Percentiles rank a stretch among this genome's conserved stretches.
Evolutionary conservation across 495 filamentous ascomycete genomes (phyloP).

Genomic region (Talaromyces thailandensis): DNA sequence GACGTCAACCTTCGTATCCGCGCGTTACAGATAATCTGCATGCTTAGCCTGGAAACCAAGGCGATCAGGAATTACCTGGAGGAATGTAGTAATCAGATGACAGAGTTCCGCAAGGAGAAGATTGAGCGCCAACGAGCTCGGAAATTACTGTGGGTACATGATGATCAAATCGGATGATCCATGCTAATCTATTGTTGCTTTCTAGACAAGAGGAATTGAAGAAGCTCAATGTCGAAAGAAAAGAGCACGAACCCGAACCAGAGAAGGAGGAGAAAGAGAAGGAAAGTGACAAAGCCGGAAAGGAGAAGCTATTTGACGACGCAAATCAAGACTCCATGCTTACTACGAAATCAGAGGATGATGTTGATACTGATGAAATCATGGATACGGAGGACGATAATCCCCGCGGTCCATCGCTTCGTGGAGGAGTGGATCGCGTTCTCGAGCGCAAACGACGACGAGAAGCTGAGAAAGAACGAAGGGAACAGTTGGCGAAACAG

Average conservation of each 20-base stretch:
- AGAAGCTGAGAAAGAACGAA: constrained; percentile 70
- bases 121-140: constrained; percentile 80
- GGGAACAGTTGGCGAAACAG: constrained; percentile 69
- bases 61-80: constrained; percentile 82
- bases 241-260: constrained; percentile 66
- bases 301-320: constrained; percentile 14
- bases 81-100: constrained; percentile 86
- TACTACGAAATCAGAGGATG: constrained; percentile 58
- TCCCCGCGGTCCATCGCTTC: constrained; percentile 57
- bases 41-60: constrained; percentile 79
- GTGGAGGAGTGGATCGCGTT: constrained; percentile 70
- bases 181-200: constrained; percentile 15
- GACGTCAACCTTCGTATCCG: constrained; percentile 76
- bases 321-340: constrained; percentile 53
- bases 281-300: constrained; percentile 12
- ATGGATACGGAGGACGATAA: constrained; percentile 53
- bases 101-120: constrained; percentile 84
- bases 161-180: constrained; percentile 3
- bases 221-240: constrained; percentile 75
- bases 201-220: constrained; percentile 74
- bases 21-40: constrained; percentile 77
- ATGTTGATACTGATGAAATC: constrained; percentile 39
- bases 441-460: constrained; percentile 76
- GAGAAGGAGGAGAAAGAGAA: constrained; percentile 18
- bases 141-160: constrained; percentile 65